A percentile compares a stretch with the other conserved stretches of the same genome.
Evolutionary conservation across 176 grass and related monocot species (phyloP).

Genomic region (Eremochloa ophiuroides): DNA sequence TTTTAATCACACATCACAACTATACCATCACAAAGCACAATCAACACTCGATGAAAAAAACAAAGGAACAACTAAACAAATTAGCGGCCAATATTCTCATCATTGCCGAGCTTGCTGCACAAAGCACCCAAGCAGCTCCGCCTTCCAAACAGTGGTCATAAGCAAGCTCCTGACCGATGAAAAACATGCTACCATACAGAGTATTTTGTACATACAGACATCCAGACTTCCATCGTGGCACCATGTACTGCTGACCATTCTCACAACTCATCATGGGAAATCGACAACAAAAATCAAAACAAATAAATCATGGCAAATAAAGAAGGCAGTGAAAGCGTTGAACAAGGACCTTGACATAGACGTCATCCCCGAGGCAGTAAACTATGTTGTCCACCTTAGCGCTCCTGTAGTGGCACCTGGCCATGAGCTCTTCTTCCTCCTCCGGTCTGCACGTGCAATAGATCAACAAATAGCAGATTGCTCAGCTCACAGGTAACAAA

Average conservation of each 20-base stretch:
- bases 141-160: no score
- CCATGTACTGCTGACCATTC: background rate
- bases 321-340: background rate
- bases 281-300: background rate
- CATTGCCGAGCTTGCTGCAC: no score
- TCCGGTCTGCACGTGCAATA: slow-evolving; percentile 11
- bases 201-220: background rate
- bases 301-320: background rate
- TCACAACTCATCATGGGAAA: background rate
- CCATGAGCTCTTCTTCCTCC: slow-evolving; percentile 26
- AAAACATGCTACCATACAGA: background rate
- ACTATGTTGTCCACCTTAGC: slow-evolving; percentile 44
- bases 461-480: background rate
- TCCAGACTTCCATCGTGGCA: background rate
- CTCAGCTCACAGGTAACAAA: background rate
- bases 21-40: background rate
- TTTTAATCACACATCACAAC: background rate
- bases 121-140: no score
- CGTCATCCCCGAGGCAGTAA: slow-evolving; percentile 53
- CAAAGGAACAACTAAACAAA: background rate
- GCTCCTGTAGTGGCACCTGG: slow-evolving; percentile 39
- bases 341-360: slow-evolving; percentile 53
- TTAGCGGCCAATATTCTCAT: no score
- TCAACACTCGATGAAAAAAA: background rate
- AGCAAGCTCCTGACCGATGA: background rate